Evolutionary conservation across 495 filamentous ascomycete species (phyloP), one percentile per base, ranked within the genome.

Genomic region (Hyaloscypha bicolor): DNA sequence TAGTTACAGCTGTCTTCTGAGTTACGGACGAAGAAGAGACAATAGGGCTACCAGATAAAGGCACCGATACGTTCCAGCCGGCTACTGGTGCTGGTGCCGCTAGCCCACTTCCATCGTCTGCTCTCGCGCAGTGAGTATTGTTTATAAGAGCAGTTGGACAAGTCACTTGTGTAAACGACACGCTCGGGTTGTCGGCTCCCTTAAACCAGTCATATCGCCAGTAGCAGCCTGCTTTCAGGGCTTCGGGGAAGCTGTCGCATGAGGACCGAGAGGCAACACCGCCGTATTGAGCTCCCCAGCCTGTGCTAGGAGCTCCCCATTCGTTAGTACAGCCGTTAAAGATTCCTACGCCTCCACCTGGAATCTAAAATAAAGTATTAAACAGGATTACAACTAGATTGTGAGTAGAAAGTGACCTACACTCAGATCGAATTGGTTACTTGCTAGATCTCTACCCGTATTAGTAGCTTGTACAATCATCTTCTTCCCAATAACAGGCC

Each of bases 401-500:
- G n/a, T 57, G 25, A 42, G 6, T 29, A 25, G 55, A 33, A 22
- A 4, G 48, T 9, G 53, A 37, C 66, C 3, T 68, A 68, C 66
- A 8, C n/a, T 33, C 9, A 68, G 53, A 73, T 81, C 79, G 70
- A 81, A 82, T 51, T 83, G 78, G 57, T 77, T 79, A 9, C 52
- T 21, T 9, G 68, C 72, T 21, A 84, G 71, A 66, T 84, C 79
- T 33, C 73, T 73, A 52, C 80, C 80, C 12, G 79, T 82, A 72
- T 91, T 91, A 48, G 85, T 88, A 16, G 87, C 86, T 78, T 90
- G 88, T 19, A 90, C 85, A 64, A 90, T 81, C 82, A 90, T n/a
- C n/a, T n/a, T n/a, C n/a, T n/a, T n/a, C n/a, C n/a, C n/a, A n/a
- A n/a, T n/a, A n/a, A n/a, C n/a, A n/a, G n/a, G n/a, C n/a, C n/a